Evolutionary conservation across 176 grass and related monocot species (phyloP).

Genomic region (Lolium rigidum): DNA sequence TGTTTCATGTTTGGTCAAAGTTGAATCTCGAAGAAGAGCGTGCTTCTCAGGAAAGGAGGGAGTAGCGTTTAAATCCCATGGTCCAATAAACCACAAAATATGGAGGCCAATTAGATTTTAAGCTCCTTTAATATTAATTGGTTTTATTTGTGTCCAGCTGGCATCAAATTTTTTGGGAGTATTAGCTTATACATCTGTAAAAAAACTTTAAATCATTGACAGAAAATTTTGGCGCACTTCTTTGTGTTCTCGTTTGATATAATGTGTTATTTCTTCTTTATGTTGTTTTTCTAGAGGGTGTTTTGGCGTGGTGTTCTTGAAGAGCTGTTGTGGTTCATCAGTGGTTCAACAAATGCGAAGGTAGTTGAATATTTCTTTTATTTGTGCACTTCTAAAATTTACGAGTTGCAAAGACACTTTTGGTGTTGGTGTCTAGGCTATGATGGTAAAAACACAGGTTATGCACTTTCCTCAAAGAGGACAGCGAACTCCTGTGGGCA

Average conservation of each 20-base stretch:
- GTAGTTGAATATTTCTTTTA: constrained; percentile 44
- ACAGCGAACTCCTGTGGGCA: not conserved
- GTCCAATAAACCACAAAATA: not conserved
- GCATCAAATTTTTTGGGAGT: not conserved
- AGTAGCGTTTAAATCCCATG: not conserved
- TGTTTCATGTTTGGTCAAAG: too few relatives aligned
- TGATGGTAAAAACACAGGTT: not conserved
- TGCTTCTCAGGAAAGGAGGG: too few relatives aligned
- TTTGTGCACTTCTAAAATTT: not conserved
- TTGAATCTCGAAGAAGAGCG: too few relatives aligned
- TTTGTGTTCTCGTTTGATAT: not conserved
- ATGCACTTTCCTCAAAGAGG: not conserved
- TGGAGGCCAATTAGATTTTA: not conserved
- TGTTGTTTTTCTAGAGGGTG: constrained; percentile 62
- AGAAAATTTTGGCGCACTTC: not conserved
- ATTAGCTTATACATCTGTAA: not conserved
- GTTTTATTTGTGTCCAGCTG: not conserved
- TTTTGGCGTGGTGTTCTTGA: constrained; percentile 92
- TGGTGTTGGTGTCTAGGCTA: not conserved
- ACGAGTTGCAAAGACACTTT: not conserved
- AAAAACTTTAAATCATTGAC: not conserved
- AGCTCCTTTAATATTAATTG: not conserved
- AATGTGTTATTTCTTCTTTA: not conserved
- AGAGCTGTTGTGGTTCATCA: constrained; percentile 95
- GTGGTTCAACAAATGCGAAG: constrained; percentile 92